Percentiles rank a stretch among this genome's conserved stretches.
Conservation (phyloP, 2,329 filamentous ascomycete species). For the Raffaelea albimanens region DNA sequence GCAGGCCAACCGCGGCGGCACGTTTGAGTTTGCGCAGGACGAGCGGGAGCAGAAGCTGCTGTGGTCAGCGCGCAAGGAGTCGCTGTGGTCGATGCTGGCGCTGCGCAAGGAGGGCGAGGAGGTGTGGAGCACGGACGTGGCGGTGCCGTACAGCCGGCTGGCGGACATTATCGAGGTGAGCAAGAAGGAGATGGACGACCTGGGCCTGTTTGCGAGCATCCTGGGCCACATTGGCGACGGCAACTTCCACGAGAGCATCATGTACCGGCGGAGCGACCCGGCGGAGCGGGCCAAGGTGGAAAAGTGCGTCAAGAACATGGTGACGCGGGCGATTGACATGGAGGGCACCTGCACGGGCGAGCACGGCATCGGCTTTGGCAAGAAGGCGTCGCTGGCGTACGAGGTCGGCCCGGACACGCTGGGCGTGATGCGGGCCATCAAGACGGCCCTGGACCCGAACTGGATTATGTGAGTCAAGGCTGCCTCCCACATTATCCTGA, state of each 20-base stretch:
- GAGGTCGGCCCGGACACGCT: conserved; percentile 76
- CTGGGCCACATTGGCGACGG: conserved; percentile 88
- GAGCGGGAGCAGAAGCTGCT: conserved; percentile 63
- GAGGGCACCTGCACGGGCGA: conserved; percentile 89
- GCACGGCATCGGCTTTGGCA: conserved; percentile 77
- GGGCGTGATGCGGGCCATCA: conserved; percentile 76
- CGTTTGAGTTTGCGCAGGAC: conserved; percentile 69
- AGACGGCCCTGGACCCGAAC: conserved; percentile 69
- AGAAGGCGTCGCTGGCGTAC: conserved; percentile 69
- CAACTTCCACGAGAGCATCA: conserved; percentile 89
- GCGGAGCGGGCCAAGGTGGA: conserved; percentile 69
- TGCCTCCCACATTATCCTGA: neutral
- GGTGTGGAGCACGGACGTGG: conserved; percentile 77
- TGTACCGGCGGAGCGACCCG: conserved; percentile 66
- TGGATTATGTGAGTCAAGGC: conserved; percentile 57
- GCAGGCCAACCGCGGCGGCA: conserved; percentile 50
- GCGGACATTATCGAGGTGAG: conserved; percentile 72
- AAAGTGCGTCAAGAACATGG: conserved; percentile 79
- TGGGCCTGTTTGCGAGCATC: conserved; percentile 79
- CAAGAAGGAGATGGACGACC: conserved; percentile 79
- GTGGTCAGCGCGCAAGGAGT: conserved; percentile 75
- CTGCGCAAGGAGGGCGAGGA: conserved; percentile 56
- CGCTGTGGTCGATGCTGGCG: conserved; percentile 74
- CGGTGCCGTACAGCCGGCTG: conserved; percentile 67
- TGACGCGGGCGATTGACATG: conserved; percentile 83